Conservation (phyloP, 2,329 filamentous ascomycete species). For the Aureobasidium zeae region DNA sequence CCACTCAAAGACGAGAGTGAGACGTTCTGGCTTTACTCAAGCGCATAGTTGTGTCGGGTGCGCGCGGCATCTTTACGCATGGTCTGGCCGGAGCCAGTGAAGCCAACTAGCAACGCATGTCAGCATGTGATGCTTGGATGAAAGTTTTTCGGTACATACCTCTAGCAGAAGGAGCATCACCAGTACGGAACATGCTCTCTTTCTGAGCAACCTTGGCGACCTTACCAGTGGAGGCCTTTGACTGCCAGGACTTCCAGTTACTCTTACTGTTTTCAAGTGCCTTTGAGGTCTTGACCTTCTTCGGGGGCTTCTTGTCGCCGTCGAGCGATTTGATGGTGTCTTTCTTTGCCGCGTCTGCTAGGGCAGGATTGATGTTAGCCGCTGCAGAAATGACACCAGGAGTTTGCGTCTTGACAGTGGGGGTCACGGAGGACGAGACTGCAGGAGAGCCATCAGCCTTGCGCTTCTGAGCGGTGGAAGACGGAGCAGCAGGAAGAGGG, state of each 20-base stretch:
- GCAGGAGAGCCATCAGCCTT: constrained; percentile 70
- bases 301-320: constrained; percentile 46
- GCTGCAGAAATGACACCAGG: constrained; percentile 55
- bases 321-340: constrained; percentile 52
- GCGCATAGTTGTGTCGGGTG: constrained; percentile 73
- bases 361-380: constrained; percentile 55
- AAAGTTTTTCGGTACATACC: constrained; percentile 46
- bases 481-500: constrained; percentile 44
- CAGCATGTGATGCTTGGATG: constrained; percentile 20
- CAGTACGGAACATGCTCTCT: constrained; percentile 94
- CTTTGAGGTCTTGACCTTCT: constrained; percentile 80
- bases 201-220: constrained; percentile 64
- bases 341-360: constrained; percentile 54
- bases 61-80: constrained; percentile 89
- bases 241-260: constrained; percentile 90
- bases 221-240: constrained; percentile 50
- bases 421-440: constrained; percentile 28
- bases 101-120: constrained; percentile 62
- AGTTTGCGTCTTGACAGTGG: constrained; percentile 30
- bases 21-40: not conserved
- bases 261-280: constrained; percentile 83
- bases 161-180: constrained; percentile 75
- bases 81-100: constrained; percentile 86
- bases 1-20: not conserved
- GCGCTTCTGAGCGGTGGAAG: constrained; percentile 46